Evolutionary conservation across 139 green algal genomes (phyloP), one percentile per base, ranked within the genome.

Genomic region (Ulvella scutata): DNA sequence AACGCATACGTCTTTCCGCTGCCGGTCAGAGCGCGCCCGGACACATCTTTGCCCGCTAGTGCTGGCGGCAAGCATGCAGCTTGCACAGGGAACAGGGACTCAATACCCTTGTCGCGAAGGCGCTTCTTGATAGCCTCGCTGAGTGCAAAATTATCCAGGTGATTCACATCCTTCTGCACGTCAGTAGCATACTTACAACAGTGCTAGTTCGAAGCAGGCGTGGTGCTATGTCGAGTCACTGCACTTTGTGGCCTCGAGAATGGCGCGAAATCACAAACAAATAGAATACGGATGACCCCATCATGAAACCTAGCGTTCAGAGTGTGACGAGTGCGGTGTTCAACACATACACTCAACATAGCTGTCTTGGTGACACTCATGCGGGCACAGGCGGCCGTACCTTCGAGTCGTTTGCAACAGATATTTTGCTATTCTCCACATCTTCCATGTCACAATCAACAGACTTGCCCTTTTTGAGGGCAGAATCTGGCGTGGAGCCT

Each of bases 1-100:
- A 99, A 99, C 3, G 91, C 95, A 3, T 98, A 87, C 26, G 95
- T 99, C 83, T 99, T 99, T 77, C 95, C 95, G 75, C 88, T 92
- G 2, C 95, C 95, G 4, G 95, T 99, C 43, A 86, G 83, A 3
- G 95, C 95, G 23, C 95, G 80, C 17, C 91, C 95, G 9, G 98
- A 90, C 28, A 99, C 75, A 74, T 99, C 95, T 13, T 81, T 81
- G 21, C 94, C 94, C 10, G 85, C 84, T 4, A 97, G 62, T 4
- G 85, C 79, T 59, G 81, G 73, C 20, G 88, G 73, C 3, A 99
- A 86, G 34, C 87, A 94, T 61, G 92, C 78, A 3, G 92, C 90
- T 76, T 99, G 95, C 78, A 99, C 99, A 40, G 87, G 76, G 79
- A 98, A 99, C 35, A 99, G 87, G 2, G 83, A 38, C 74, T 92